Evolutionary conservation across 306 rosid genomes (phyloP), one percentile per base, ranked within the genome.

Genomic region (Sindora glabra): DNA sequence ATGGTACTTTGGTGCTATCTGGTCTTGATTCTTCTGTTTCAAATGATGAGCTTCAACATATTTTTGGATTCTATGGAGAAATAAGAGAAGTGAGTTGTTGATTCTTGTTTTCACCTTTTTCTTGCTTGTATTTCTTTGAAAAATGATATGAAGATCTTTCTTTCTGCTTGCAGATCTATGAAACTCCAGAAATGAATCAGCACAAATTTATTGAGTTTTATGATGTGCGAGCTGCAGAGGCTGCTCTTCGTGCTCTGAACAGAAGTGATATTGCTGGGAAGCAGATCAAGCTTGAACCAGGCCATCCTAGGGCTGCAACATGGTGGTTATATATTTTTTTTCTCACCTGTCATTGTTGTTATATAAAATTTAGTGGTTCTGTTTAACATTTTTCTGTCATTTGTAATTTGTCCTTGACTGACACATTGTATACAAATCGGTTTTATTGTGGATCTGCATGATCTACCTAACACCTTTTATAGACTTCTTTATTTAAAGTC

Each of bases 41-140:
- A 65, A 70, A 77, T 62, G 79, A 84, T 7, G 83, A 87, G 55
- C 83, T 87, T 51, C 69, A 51, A 61, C 80, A 77, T 21, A 60
- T 78, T 66, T 87, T 87, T 69, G 89, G 85, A 48, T 64, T 70
- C 55, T 87, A 84, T 77, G 96, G 96, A 69, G 96, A 87, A 68
- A 74, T 87, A 36, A 84, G 74, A 77, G 83, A 87, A 52, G 96
- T 84, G 66, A 77, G 83, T 50, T 17, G 27, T 15, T 48, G 64
- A n/a, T n/a, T n/a, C n/a, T 68, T 65, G 55, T 60, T 41, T 63
- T 69, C 57, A 38, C 48, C 59, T 39, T 16, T 25, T 45, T 51
- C 49, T 52, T 22, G 61, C 69, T 51, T 53, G 48, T 25, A 62
- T 71, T 52, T n/a, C n/a, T 42, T 71, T 41, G 10, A n/a, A n/a